phyloP scores from a whole-genome alignment of 225 moss, liverwort and hornwort genomes.

The Climacium dendroides region DNA sequence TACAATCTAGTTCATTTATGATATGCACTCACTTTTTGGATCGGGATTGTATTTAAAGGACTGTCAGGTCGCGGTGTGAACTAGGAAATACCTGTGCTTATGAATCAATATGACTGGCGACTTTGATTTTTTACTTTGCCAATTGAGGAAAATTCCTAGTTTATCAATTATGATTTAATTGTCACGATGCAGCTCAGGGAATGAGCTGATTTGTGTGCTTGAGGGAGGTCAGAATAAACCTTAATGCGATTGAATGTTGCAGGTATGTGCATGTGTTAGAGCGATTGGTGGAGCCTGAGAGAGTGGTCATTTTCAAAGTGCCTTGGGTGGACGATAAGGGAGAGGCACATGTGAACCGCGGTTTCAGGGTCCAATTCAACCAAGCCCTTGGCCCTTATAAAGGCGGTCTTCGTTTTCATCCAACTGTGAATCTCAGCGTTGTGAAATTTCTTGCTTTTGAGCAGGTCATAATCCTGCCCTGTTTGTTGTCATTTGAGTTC shows the following conservation, averaged over 20 bases:
- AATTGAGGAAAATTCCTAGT: neutral
- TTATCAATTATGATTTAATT: neutral
- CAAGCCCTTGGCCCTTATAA: constrained; percentile 98
- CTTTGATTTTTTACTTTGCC: neutral
- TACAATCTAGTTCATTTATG: neutral
- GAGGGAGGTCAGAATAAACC: neutral
- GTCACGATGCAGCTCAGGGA: neutral
- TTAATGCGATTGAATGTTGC: constrained; percentile 16
- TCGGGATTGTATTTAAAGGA: neutral
- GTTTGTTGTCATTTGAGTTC: neutral
- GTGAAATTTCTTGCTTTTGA: constrained; percentile 98
- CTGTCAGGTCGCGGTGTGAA: neutral
- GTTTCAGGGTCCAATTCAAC: constrained; percentile 95
- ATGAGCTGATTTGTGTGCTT: neutral
- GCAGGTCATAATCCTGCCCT: constrained; percentile 45
- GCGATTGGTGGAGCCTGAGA: constrained; percentile 94
- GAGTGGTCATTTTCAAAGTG: constrained; percentile 95
- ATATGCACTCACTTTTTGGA: neutral
- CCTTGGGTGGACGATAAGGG: constrained; percentile 99
- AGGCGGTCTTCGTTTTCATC: constrained; percentile 96
- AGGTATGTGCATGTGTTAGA: constrained; percentile 95
- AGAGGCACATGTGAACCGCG: constrained; percentile 96
- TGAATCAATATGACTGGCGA: neutral
- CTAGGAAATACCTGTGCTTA: neutral
- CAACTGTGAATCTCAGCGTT: constrained; percentile 87